These are phyloP conservation scores for Vickermania ingenoplastis DNA, from an alignment of 208 protist species.

Conservation along the genomic window DNA sequence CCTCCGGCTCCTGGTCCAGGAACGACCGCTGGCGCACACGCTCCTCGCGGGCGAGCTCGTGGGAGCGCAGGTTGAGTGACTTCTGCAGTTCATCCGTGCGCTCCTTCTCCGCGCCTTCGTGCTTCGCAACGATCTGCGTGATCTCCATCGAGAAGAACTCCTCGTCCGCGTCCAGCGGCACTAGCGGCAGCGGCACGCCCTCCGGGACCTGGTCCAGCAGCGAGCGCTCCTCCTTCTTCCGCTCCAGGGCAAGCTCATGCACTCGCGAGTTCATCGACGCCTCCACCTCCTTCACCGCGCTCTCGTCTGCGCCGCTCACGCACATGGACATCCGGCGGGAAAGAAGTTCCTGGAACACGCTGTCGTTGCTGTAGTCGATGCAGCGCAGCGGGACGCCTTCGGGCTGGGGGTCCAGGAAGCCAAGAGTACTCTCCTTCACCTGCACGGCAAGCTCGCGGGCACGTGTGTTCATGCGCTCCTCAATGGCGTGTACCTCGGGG, in stretches of 20 bases:
- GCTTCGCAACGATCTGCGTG: constrained; percentile 7
- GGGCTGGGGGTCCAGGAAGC: constrained; percentile 52
- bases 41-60: constrained; percentile 9
- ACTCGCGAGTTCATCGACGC: constrained; percentile 21
- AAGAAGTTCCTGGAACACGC: constrained; percentile 45
- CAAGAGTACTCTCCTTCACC: constrained; percentile 11
- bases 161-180: constrained; percentile 29
- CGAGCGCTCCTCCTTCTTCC: constrained; percentile 25
- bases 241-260: constrained; percentile 20
- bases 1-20: constrained; percentile 32
- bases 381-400: constrained; percentile 42
- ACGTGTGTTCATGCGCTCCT: constrained; percentile 48
- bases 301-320: constrained; percentile 2
- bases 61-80: constrained; percentile 4
- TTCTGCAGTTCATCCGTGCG: background rate
- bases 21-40: constrained; percentile 12
- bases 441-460: constrained; percentile 32
- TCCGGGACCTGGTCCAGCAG: constrained; percentile 24
- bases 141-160: constrained; percentile 20
- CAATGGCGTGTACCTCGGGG: constrained; percentile 12
- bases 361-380: constrained; percentile 33
- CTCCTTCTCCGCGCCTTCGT: background rate
- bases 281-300: constrained; percentile 15
- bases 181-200: constrained; percentile 20
- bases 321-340: background rate